Base-by-base conservation (phyloP, 495 filamentous ascomycete genomes). In the Penicillium daleae region DNA sequence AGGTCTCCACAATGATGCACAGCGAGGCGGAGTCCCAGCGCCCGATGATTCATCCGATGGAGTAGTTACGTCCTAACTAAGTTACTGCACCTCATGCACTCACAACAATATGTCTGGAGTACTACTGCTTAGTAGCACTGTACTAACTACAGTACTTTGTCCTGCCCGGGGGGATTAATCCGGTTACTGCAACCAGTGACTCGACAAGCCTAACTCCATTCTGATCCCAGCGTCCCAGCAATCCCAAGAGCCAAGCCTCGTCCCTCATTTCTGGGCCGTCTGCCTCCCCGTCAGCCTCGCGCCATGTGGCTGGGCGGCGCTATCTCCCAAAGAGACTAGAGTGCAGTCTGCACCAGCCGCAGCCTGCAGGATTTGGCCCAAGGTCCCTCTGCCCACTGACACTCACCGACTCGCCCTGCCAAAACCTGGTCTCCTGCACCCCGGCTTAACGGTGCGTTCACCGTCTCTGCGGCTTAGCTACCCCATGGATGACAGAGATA, bases 251-350 rank as follows among this genome's bases (percentile, higher is more conserved):
- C 53, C 53, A n/a, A 32, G n/a, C 35, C 37, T 58, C 22, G 5
- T 27, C n/a, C 22, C n/a, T 51, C 29, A 3, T n/a, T 31, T 24
- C 40, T 8, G 15, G 35, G n/a, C 2, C 22, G n/a, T 51, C 35
- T 40, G 37, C 49, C 60, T 50, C 9, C 53, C 44, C 31, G 57
- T 50, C 62, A 65, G 62, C 62, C 62, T 65, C 62, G 29, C 57
- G 12, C 50, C 60, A 58, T 62, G 51, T 62, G 59, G 48, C 6
- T 33, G 7, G 37, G 22, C 17, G n/a, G n/a, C n/a, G n/a, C n/a
- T n/a, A n/a, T n/a, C n/a, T n/a, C n/a, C n/a, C n/a, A n/a, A n/a
- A n/a, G n/a, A n/a, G n/a, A n/a, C n/a, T n/a, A n/a, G n/a, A 8
- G 17, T 42, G 39, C 39, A 42, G 39, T n/a, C 39, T n/a, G 6